Conservation (phyloP, 139 green algal species). For the Picochlorum sp. region DNA sequence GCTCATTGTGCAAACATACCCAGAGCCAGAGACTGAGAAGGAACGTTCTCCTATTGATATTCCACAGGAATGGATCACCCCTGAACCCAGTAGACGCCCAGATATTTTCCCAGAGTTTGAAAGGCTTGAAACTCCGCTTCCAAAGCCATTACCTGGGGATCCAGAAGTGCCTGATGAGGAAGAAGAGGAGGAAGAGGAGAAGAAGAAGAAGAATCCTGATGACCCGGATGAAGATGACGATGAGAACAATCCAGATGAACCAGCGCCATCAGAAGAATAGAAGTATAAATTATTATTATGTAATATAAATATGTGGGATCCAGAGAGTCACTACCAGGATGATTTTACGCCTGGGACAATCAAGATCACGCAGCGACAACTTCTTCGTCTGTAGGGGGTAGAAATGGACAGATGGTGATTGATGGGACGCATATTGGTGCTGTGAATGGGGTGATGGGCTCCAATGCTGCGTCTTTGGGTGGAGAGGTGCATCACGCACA, state of each 20-base stretch:
- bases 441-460: no score
- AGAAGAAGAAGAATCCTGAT: slow-evolving; percentile 74
- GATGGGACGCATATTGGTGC: no score
- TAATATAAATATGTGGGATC: not conserved
- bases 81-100: slow-evolving; percentile 71
- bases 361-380: no score
- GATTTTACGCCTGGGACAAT: no score
- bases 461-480: no score
- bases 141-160: slow-evolving; percentile 67
- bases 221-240: slow-evolving; percentile 54
- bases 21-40: slow-evolving; percentile 78
- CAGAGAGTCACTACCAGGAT: no score
- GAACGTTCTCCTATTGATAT: slow-evolving; percentile 70
- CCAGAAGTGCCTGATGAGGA: slow-evolving; percentile 89
- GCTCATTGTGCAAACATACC: slow-evolving; percentile 35
- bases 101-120: slow-evolving; percentile 94
- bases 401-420: no score
- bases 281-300: slow-evolving; percentile 1
- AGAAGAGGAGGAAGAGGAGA: slow-evolving; percentile 65
- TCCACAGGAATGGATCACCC: slow-evolving; percentile 87
- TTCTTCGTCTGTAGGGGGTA: no score
- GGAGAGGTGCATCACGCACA: no score
- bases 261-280: slow-evolving; percentile 33
- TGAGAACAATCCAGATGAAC: slow-evolving; percentile 34
- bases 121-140: slow-evolving; percentile 68